These are phyloP conservation scores for Plectranthus barbatus DNA, from an alignment of 257 asterid species.

Conservation along the genomic window DNA sequence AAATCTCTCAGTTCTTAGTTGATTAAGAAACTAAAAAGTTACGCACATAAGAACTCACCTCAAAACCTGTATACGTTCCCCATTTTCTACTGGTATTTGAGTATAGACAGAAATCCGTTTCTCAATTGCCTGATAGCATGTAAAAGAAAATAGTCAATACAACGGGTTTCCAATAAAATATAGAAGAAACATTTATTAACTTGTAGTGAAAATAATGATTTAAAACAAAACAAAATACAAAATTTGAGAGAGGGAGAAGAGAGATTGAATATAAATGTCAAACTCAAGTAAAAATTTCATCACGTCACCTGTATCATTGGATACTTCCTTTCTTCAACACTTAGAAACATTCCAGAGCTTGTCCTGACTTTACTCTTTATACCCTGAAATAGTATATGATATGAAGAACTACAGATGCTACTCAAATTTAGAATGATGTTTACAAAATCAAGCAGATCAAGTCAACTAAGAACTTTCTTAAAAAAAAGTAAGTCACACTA, in stretches of 20 bases:
- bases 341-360: conserved; percentile 44
- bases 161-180: background rate
- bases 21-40: conserved; percentile 16
- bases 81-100: conserved; percentile 75
- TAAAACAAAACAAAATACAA: background rate
- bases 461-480: too few relatives aligned
- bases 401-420: conserved; percentile 4
- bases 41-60: conserved; percentile 35
- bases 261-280: background rate
- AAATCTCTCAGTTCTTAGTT: conserved; percentile 19
- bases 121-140: conserved; percentile 60
- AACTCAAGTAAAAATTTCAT: background rate
- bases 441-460: background rate
- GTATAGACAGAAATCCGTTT: conserved; percentile 77
- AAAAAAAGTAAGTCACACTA: too few relatives aligned
- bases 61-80: conserved; percentile 81
- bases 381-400: conserved; percentile 37
- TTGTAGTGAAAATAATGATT: background rate
- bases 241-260: background rate
- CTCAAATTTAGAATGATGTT: background rate
- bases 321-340: conserved; percentile 47
- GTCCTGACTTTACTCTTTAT: conserved; percentile 45
- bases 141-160: conserved; percentile 15
- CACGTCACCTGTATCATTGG: conserved; percentile 60
- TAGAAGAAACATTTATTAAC: background rate